Percentiles rank a stretch among this genome's conserved stretches.
Evolutionary conservation across 2,329 filamentous ascomycete species (phyloP).

Genomic region (Elsinoe australis): DNA sequence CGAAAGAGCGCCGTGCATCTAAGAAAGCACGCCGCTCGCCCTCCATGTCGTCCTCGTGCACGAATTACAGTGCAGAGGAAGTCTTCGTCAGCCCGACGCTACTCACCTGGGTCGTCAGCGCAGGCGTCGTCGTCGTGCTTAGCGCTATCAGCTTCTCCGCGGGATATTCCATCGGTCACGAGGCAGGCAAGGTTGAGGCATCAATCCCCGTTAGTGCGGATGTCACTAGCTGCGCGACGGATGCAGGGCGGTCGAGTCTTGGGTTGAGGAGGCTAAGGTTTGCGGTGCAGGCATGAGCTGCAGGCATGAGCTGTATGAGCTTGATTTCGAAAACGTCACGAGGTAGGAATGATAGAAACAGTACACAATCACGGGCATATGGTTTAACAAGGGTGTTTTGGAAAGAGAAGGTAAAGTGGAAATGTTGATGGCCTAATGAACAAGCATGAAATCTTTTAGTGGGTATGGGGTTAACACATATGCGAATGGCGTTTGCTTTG

Average conservation of each 20-base stretch:
- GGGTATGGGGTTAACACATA: no score
- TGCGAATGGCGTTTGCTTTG: not conserved
- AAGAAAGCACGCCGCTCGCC: constrained; percentile 38
- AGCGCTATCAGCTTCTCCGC: constrained; percentile 58
- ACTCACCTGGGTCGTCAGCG: constrained; percentile 59
- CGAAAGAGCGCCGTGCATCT: constrained; percentile 37
- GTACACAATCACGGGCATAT: no score
- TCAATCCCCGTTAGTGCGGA: constrained; percentile 22
- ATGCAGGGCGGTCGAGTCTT: constrained; percentile 28
- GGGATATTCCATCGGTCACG: constrained; percentile 54
- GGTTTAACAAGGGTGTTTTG: no score
- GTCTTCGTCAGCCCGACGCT: constrained; percentile 49
- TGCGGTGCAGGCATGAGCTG: constrained; percentile 28
- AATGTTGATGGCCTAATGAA: not conserved
- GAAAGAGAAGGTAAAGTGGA: not conserved
- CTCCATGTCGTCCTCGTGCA: constrained; percentile 22
- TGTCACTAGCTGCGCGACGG: constrained; percentile 27
- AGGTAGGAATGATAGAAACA: no score
- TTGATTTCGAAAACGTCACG: no score
- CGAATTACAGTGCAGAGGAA: constrained; percentile 15
- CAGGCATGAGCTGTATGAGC: no score
- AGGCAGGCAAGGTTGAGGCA: constrained; percentile 48
- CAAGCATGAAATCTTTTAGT: not conserved
- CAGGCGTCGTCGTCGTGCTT: constrained; percentile 56
- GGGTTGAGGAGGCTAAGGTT: constrained; percentile 29